A percentile compares a stretch with the other conserved stretches of the same genome.
Evolutionary conservation across 129 eudicot species (phyloP).

Genomic region (Pseudognaphalium luteoalbum): DNA sequence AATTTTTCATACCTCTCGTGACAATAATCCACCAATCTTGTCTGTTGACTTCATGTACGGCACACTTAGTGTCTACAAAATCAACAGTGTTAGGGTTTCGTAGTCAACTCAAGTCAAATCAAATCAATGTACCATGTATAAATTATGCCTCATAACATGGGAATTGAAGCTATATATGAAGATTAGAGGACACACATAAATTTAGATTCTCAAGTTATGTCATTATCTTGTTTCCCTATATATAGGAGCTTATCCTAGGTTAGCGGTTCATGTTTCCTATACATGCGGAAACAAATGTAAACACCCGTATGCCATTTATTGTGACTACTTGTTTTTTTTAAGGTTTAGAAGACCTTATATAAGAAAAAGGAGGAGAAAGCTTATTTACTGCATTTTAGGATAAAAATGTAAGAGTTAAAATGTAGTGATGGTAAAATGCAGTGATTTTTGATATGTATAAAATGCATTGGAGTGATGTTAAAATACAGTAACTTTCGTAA

Average conservation of each 20-base stretch:
- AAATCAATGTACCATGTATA: conserved; percentile 15
- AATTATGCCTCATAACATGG: conserved; percentile 5
- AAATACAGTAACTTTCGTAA: too few species aligned
- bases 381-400: too few species aligned
- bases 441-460: too few species aligned
- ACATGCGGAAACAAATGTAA: conserved; percentile 22
- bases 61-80: conserved; percentile 71
- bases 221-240: conserved; percentile 37
- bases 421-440: too few species aligned
- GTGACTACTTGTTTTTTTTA: not conserved
- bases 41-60: conserved; percentile 88
- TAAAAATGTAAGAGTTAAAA: too few species aligned
- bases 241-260: conserved; percentile 20
- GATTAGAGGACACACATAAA: conserved; percentile 4
- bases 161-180: conserved; percentile 24
- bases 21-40: conserved; percentile 39
- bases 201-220: conserved; percentile 15
- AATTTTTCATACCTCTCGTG: conserved; percentile 51
- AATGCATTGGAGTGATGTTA: too few species aligned
- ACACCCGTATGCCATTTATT: conserved; percentile 20
- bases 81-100: conserved; percentile 16
- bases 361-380: too few species aligned
- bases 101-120: conserved; percentile 25
- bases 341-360: too few species aligned
- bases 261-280: conserved; percentile 10